These are phyloP conservation scores for Saccharomyces uvarum DNA, from an alignment of 1,139 yeast genomes.

Conservation along the genomic window DNA sequence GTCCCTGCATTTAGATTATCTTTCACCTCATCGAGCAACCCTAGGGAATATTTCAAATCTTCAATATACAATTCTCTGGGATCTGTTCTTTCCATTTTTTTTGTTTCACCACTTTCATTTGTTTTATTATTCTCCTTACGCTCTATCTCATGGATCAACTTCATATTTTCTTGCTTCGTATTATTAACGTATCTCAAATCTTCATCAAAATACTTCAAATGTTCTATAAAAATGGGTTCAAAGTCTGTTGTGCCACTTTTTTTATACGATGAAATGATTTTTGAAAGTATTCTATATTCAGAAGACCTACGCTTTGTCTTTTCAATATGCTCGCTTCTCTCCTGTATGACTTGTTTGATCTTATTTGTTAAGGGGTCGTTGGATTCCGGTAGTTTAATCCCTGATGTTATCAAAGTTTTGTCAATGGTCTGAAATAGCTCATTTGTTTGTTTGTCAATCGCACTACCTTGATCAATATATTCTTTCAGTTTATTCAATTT, in stretches of 20 bases:
- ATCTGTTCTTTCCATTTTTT: constrained; percentile 12
- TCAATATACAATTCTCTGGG: constrained; percentile 21
- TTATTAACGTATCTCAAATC: constrained; percentile 30
- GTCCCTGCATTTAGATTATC: constrained; percentile 62
- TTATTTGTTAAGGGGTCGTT: constrained; percentile 20
- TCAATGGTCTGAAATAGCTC: constrained; percentile 27
- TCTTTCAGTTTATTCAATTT: constrained; percentile 40
- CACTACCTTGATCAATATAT: constrained; percentile 51
- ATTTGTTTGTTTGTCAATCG: constrained; percentile 46
- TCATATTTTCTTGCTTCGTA: constrained; percentile 36
- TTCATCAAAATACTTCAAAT: constrained; percentile 36
- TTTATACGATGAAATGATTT: constrained; percentile 43
- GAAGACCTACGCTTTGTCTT: constrained; percentile 40
- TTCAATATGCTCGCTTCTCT: constrained; percentile 36
- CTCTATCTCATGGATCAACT: constrained; percentile 41
- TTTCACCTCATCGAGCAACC: constrained; percentile 32
- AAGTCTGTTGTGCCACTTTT: constrained; percentile 27
- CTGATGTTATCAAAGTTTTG: constrained; percentile 27
- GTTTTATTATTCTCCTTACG: constrained; percentile 4
- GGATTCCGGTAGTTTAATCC: constrained; percentile 18
- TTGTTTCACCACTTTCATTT: background rate
- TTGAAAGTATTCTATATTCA: constrained; percentile 45
- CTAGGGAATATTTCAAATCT: constrained; percentile 20
- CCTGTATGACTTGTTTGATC: constrained; percentile 20
- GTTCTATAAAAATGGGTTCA: constrained; percentile 35